phyloP scores from a whole-genome alignment of 1,284 basidiomycete genomes.

The Porodaedalea pini region DNA sequence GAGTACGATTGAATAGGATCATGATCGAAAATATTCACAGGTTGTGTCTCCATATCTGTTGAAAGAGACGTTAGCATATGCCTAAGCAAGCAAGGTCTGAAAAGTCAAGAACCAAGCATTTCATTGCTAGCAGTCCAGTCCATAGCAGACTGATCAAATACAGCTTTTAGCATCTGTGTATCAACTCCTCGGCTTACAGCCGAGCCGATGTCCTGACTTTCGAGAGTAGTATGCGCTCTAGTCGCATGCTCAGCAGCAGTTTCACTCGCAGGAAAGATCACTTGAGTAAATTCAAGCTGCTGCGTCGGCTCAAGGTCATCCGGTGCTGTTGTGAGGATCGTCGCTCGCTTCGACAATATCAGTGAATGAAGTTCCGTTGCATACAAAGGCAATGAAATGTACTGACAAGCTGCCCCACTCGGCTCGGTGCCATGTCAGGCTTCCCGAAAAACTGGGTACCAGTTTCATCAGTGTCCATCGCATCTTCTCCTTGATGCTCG shows the following conservation, averaged over 20 bases:
- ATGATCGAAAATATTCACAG: slow-evolving; percentile 21
- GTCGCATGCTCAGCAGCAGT: neutral
- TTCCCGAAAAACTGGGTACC: slow-evolving; percentile 50
- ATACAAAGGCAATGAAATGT: neutral
- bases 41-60: slow-evolving; percentile 47
- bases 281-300: slow-evolving; percentile 16
- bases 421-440: slow-evolving; percentile 49
- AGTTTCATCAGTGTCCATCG: slow-evolving; percentile 24
- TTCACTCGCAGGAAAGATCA: neutral
- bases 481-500: slow-evolving; percentile 24
- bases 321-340: neutral
- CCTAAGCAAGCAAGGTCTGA: neutral
- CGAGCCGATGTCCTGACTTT: neutral
- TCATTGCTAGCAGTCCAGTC: slow-evolving; percentile 12
- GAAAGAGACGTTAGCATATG: neutral
- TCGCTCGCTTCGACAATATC: neutral
- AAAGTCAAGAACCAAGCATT: slow-evolving; percentile 13
- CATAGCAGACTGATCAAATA: slow-evolving; percentile 12
- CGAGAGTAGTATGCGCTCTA: neutral
- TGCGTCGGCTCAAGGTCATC: slow-evolving; percentile 16
- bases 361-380: neutral
- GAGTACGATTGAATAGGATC: slow-evolving; percentile 40
- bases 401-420: slow-evolving; percentile 54
- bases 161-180: slow-evolving; percentile 14
- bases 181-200: slow-evolving; percentile 9